phyloP scores from a whole-genome alignment of 345 rosid species.

The Rubroshorea leprosula region DNA sequence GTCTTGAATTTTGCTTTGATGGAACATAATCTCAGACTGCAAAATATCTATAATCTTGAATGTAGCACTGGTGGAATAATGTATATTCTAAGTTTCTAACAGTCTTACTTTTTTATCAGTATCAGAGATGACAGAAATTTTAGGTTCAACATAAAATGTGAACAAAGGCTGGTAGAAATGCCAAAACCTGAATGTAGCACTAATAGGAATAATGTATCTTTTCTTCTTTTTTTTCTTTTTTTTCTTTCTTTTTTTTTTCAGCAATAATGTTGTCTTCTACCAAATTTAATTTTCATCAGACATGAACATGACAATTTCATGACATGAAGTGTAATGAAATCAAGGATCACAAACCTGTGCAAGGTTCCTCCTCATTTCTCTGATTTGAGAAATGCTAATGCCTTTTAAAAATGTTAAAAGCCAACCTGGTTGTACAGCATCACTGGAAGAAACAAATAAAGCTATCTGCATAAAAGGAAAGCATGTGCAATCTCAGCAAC shows the following conservation, averaged over 20 bases:
- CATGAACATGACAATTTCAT: background rate
- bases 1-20: background rate
- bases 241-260: too few relatives aligned
- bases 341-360: constrained; percentile 43
- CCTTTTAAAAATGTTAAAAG: constrained; percentile 55
- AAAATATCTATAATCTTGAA: background rate
- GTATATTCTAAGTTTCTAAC: too few relatives aligned
- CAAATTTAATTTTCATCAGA: background rate
- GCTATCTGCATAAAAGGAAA: constrained; percentile 49
- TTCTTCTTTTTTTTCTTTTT: too few relatives aligned
- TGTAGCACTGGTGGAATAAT: too few relatives aligned
- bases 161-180: background rate
- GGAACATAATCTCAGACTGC: background rate
- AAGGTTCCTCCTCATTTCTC: constrained; percentile 57
- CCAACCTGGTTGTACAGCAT: constrained; percentile 78
- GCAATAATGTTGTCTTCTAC: background rate
- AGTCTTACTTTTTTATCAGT: too few relatives aligned
- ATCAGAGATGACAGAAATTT: constrained; percentile 1
- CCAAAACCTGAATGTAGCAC: background rate
- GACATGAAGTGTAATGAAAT: background rate
- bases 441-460: constrained; percentile 70
- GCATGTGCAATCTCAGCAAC: background rate
- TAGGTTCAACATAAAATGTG: background rate
- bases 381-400: constrained; percentile 39
- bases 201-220: too few relatives aligned